A percentile compares a stretch with the other conserved stretches of the same genome.
Conservation (phyloP, 2,329 filamentous ascomycete species). For the Chrysosporium keratinophilum region DNA sequence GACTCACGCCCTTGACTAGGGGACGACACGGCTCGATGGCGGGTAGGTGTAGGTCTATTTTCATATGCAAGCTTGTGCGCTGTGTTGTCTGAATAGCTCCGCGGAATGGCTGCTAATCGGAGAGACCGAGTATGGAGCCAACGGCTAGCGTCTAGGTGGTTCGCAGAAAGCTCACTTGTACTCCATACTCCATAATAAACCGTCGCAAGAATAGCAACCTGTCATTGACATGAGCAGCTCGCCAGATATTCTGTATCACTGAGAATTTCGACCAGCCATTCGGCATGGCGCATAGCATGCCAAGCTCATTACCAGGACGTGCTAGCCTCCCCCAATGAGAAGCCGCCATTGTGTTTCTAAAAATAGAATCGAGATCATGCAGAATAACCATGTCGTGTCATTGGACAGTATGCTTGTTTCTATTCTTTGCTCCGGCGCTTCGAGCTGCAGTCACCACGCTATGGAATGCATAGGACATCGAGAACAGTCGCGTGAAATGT, state of each 20-base stretch:
- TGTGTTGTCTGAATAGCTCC: neutral
- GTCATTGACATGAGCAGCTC: neutral
- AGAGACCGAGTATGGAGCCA: neutral
- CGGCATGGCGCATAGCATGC: neutral
- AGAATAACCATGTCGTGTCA: neutral
- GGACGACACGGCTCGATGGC: too few relatives aligned
- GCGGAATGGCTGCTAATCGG: neutral
- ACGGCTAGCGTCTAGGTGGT: neutral
- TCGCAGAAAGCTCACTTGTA: neutral
- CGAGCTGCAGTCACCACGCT: neutral
- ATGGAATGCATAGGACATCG: neutral
- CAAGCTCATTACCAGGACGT: neutral
- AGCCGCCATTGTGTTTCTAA: conserved; percentile 3
- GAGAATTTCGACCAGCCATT: neutral
- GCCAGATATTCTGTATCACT: neutral
- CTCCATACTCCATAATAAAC: neutral
- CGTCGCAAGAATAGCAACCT: neutral
- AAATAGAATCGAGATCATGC: conserved; percentile 2
- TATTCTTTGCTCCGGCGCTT: conserved; percentile 6
- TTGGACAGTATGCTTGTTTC: conserved; percentile 5
- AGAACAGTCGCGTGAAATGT: too few relatives aligned
- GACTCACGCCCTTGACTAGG: too few relatives aligned
- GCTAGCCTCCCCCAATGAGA: conserved; percentile 4
- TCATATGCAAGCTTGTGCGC: neutral
- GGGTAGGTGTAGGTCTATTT: neutral